Evolutionary conservation across 2,329 filamentous ascomycete genomes (phyloP).

Genomic region (Sporothrix dimorphospora): DNA sequence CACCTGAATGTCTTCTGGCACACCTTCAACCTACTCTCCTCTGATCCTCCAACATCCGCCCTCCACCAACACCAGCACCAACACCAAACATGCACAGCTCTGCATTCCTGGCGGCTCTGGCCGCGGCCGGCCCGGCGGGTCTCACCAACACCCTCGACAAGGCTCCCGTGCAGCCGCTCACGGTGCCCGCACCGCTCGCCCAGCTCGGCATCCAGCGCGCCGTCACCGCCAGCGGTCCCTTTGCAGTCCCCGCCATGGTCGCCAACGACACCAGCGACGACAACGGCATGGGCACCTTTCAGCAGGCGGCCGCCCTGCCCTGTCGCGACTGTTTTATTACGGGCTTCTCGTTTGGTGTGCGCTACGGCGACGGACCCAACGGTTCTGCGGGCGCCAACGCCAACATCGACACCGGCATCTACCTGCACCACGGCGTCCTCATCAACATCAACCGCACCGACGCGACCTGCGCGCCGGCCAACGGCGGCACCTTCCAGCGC

Average conservation of each 20-base stretch:
- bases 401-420: conserved; percentile 40
- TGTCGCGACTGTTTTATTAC: conserved; percentile 39
- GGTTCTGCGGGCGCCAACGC: conserved; percentile 36
- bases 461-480: conserved; percentile 25
- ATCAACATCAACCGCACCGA: conserved; percentile 34
- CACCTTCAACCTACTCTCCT: not conserved
- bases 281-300: conserved; percentile 33
- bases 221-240: conserved; percentile 35
- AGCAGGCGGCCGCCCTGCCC: conserved; percentile 28
- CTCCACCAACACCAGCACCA: not conserved
- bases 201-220: conserved; percentile 32
- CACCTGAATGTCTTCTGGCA: not conserved
- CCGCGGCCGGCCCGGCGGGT: not conserved
- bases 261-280: conserved; percentile 27
- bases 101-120: not conserved
- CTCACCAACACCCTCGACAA: not conserved
- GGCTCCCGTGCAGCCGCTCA: not conserved
- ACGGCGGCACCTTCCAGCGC: conserved; percentile 20
- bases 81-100: not conserved
- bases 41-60: not conserved
- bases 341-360: conserved; percentile 36
- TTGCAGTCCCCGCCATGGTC: conserved; percentile 31
- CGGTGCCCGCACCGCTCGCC: not conserved
- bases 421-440: conserved; percentile 38
- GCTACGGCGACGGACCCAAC: conserved; percentile 35